Base-by-base conservation (phyloP, 2,329 filamentous ascomycete species). In the Curvularia hawaiiensis region DNA sequence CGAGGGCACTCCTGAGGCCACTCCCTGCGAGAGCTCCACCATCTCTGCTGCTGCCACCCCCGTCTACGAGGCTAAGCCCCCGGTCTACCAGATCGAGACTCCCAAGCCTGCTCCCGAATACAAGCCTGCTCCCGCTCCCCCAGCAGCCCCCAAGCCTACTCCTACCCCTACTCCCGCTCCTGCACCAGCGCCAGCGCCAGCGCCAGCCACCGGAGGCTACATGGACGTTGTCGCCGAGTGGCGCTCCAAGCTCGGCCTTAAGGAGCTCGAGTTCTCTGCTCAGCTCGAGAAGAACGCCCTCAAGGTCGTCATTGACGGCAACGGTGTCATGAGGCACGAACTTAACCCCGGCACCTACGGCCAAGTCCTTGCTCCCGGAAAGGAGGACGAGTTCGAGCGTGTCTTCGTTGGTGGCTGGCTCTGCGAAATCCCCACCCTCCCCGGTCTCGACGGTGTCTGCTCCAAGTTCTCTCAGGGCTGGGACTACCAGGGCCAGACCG, bases 371-470 rank as follows among this genome's bases (percentile, higher is more conserved):
- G 70, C 70, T 28, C 68, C 69, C 28, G 70, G 68, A 18, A 45
- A 61, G 14, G 18, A 14, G 7, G 38, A 45, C 28, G 51, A 52
- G 9, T 75, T 75, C 63, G 55, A 66, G 56, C 46, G 62, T 52
- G 68, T 72, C 58, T 74, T 72, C 58, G 67, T 73, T 18, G 72
- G 72, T 28, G 72, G 69, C 50, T 75, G 72, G 72, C 70, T 75
- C 50, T 75, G 72, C 70, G 72, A 75, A 64, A 62, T 65, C 20
- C 64, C 72, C 52, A 53, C 52, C 35, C 61, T 69, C 20, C 54
- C 64, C 24, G 70, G 69, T 49, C 61, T 73, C 33, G 59, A 67
- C 49, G 65, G 63, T 39, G 56, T 68, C 59, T 74, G 72, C 67
- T 9, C 33, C 11, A 58, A 44, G 7, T 31, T 53, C 44, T 69